Percentiles rank a stretch among this genome's conserved stretches.
phyloP scores from a whole-genome alignment of 371 early-diverging fungal species.

The Parasitella parasitica region DNA sequence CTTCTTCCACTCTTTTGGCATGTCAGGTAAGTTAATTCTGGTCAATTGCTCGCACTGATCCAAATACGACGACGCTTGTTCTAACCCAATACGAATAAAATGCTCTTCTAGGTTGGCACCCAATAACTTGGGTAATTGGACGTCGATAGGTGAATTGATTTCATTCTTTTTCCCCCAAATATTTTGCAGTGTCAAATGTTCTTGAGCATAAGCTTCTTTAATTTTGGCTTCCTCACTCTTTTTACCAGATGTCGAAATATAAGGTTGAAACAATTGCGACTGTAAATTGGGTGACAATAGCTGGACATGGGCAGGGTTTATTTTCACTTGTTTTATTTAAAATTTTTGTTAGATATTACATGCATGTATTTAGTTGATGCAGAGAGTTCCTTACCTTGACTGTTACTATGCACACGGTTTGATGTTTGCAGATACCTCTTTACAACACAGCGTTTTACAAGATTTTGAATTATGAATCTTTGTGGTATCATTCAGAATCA shows the following conservation, averaged over 20 bases:
- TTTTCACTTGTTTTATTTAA: conserved; percentile 18
- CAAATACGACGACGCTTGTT: conserved; percentile 58
- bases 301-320: conserved; percentile 55
- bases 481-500: conserved; percentile 1
- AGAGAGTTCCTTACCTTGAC: background rate
- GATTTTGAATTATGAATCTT: background rate
- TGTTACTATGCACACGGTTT: background rate
- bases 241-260: conserved; percentile 6
- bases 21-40: conserved; percentile 41
- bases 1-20: conserved; percentile 63
- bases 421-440: background rate
- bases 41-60: conserved; percentile 55
- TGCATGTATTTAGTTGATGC: too few relatives aligned
- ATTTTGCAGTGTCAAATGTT: conserved; percentile 61
- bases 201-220: conserved; percentile 42
- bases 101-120: conserved; percentile 79
- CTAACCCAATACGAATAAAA: conserved; percentile 73
- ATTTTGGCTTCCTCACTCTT: conserved; percentile 2
- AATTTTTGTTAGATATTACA: background rate
- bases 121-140: conserved; percentile 52
- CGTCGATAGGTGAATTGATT: conserved; percentile 40
- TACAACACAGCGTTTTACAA: background rate
- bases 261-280: conserved; percentile 38
- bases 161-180: conserved; percentile 67
- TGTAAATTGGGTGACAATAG: conserved; percentile 51